A percentile compares a stretch with the other conserved stretches of the same genome.
phyloP scores from a whole-genome alignment of 371 early-diverging fungal genomes.

The Rhizomucor miehei region DNA sequence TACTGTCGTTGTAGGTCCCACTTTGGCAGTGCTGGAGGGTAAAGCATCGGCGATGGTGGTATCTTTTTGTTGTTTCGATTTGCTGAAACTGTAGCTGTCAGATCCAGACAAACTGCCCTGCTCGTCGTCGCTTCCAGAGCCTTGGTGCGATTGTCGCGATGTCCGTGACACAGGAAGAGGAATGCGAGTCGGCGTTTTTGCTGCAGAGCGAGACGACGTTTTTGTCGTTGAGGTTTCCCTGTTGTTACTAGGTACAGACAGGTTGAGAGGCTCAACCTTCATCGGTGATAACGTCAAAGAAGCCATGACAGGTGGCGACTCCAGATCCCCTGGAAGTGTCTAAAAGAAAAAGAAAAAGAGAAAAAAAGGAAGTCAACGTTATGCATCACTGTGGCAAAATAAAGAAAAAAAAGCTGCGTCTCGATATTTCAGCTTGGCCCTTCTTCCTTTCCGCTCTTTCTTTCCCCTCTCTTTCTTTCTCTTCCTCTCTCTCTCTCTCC shows the following conservation, averaged over 20 bases:
- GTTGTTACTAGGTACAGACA: conserved; percentile 14
- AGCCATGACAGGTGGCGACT: conserved; percentile 30
- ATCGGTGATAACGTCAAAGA: conserved; percentile 45
- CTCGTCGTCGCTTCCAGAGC: conserved; percentile 20
- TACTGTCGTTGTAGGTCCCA: conserved; percentile 21
- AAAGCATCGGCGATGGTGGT: conserved; percentile 1
- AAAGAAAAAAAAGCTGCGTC: conserved; percentile 8
- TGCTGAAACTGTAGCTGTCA: conserved; percentile 9
- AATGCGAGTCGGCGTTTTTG: conserved; percentile 30
- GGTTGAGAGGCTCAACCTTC: conserved; percentile 40
- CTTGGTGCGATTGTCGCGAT: conserved; percentile 10
- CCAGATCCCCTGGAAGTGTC: conserved; percentile 46
- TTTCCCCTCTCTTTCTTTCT: conserved; percentile 16
- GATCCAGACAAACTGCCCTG: conserved; percentile 9
- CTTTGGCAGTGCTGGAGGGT: conserved; percentile 11
- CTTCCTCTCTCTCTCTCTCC: conserved; percentile 29
- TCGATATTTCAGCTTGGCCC: conserved; percentile 22
- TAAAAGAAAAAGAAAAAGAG: conserved; percentile 5
- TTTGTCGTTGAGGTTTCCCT: conserved; percentile 2
- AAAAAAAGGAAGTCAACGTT: conserved; percentile 7
- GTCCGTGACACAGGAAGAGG: conserved; percentile 22
- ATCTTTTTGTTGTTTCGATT: conserved; percentile 3
- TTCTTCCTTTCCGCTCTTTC: conserved; percentile 5
- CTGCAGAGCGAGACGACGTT: conserved; percentile 13
- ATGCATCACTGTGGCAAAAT: conserved; percentile 11